phyloP scores from a whole-genome alignment of 2,329 filamentous ascomycete genomes.

The Xylaria sp. region DNA sequence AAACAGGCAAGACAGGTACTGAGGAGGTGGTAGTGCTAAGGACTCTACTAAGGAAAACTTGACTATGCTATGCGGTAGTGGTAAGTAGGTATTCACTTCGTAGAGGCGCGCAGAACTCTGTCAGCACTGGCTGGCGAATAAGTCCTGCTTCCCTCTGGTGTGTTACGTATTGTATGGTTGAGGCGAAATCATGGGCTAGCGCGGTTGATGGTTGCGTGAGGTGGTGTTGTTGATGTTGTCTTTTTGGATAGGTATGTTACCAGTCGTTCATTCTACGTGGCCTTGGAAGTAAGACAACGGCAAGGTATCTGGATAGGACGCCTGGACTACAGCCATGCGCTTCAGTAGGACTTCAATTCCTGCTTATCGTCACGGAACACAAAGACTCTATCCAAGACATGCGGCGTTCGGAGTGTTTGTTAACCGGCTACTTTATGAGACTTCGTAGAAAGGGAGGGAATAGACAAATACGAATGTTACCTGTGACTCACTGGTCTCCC shows the following conservation, averaged over 20 bases:
- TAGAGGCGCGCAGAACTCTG: background rate
- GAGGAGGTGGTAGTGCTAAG: too few relatives aligned
- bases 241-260: background rate
- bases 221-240: background rate
- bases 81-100: background rate
- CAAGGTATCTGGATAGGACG: background rate
- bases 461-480: too few relatives aligned
- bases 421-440: background rate
- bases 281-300: background rate
- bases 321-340: background rate
- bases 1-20: too few relatives aligned
- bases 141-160: background rate
- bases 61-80: too few relatives aligned
- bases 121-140: background rate
- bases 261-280: background rate
- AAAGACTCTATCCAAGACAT: background rate
- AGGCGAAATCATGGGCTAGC: conserved; percentile 8
- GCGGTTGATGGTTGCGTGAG: conserved; percentile 1
- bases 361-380: background rate
- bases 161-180: background rate
- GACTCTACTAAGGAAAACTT: too few relatives aligned
- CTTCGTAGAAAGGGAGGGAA: too few relatives aligned
- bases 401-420: background rate
- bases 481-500: too few relatives aligned
- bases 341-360: background rate